Percentiles rank a stretch among this genome's conserved stretches.
phyloP scores from a whole-genome alignment of 225 moss, liverwort and hornwort genomes.

The Polytrichum commune region DNA sequence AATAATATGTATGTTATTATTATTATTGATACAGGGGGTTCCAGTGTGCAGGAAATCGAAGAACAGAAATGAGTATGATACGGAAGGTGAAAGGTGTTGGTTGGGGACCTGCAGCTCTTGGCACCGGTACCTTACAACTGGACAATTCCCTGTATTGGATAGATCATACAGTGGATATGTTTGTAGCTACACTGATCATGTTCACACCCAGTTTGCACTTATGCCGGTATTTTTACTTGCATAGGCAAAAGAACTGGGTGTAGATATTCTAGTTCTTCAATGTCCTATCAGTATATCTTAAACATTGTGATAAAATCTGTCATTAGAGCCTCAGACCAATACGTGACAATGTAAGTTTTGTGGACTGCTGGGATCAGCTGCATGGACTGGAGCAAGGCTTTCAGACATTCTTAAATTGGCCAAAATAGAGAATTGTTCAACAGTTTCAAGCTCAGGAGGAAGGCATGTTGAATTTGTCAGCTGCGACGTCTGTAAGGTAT shows the following conservation, averaged over 20 bases:
- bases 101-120: slow-evolving; percentile 70
- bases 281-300: too few species aligned
- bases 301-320: not conserved
- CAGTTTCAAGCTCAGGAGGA: slow-evolving; percentile 39
- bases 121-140: slow-evolving; percentile 48
- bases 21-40: slow-evolving; percentile 11
- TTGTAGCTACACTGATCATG: not conserved
- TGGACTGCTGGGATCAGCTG: slow-evolving; percentile 32
- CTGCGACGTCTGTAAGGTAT: slow-evolving; percentile 68
- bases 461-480: slow-evolving; percentile 81
- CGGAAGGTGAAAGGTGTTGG: slow-evolving; percentile 75
- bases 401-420: slow-evolving; percentile 63
- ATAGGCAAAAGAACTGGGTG: too few species aligned
- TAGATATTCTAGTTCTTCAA: too few species aligned
- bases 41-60: slow-evolving; percentile 84
- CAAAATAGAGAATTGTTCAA: slow-evolving; percentile 46
- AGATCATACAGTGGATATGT: not conserved
- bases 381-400: slow-evolving; percentile 72
- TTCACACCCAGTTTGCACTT: too few species aligned
- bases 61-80: slow-evolving; percentile 71
- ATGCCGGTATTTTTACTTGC: too few species aligned
- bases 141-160: not conserved
- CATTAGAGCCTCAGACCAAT: not conserved
- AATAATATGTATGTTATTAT: not conserved
- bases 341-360: not conserved